phyloP scores from a whole-genome alignment of 2,329 filamentous ascomycete genomes.

The Mariannaea elegans region DNA sequence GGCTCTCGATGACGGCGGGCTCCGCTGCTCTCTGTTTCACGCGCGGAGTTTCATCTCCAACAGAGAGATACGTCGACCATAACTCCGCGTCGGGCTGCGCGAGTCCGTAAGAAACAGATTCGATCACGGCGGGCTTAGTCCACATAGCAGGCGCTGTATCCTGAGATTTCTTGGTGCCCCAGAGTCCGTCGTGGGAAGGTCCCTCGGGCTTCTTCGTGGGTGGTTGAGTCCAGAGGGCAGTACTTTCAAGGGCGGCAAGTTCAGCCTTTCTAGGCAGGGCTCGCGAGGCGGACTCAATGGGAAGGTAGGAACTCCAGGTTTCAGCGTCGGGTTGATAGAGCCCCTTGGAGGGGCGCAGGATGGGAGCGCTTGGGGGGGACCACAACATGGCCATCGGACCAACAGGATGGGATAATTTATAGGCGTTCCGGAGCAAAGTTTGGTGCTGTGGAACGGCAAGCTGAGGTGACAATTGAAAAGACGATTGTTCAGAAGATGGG shows the following conservation, averaged over 20 bases:
- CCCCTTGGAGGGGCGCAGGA: conserved; percentile 37
- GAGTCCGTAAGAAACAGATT: conserved; percentile 38
- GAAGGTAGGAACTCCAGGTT: conserved; percentile 49
- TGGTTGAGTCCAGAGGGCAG: conserved; percentile 46
- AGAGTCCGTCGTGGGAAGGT: conserved; percentile 33
- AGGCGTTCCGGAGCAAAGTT: conserved; percentile 12
- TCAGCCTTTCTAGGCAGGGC: conserved; percentile 41
- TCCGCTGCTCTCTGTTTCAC: conserved; percentile 37
- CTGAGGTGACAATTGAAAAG: conserved; percentile 1
- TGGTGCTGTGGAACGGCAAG: conserved; percentile 22
- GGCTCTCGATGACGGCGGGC: conserved; percentile 32
- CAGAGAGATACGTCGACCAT: conserved; percentile 38
- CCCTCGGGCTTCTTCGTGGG: conserved; percentile 29
- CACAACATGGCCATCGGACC: conserved; percentile 39
- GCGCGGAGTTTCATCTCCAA: conserved; percentile 31
- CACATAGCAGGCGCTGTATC: conserved; percentile 34
- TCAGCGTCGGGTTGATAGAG: conserved; percentile 49
- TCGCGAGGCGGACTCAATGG: conserved; percentile 39
- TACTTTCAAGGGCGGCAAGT: conserved; percentile 47
- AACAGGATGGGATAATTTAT: conserved; percentile 7
- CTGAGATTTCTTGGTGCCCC: conserved; percentile 28
- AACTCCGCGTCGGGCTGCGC: conserved; percentile 43
- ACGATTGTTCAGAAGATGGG: conserved; percentile 3
- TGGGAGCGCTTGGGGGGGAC: conserved; percentile 31
- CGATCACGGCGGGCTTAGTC: conserved; percentile 26